Evolutionary conservation across 768 basidiomycete species (phyloP).

Genomic region (Leccinum imitatum): DNA sequence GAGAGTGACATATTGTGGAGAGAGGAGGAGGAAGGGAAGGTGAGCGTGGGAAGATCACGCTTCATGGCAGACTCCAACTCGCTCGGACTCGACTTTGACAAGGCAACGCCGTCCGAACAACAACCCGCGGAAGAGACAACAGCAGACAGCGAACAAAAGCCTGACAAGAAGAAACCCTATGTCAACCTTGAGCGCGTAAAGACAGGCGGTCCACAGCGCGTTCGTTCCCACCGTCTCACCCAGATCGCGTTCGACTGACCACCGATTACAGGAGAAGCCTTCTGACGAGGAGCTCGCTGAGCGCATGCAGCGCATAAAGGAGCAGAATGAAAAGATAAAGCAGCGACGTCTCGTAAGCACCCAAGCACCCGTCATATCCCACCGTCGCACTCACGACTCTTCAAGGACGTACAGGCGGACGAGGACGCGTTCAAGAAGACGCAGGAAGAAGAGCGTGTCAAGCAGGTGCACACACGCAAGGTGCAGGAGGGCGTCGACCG

Average conservation of each 20-base stretch:
- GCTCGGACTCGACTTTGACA: constrained; percentile 69
- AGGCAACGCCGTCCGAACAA: constrained; percentile 17
- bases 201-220: constrained; percentile 75
- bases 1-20: constrained; percentile 87
- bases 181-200: constrained; percentile 82
- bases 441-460: constrained; percentile 62
- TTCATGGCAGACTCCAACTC: constrained; percentile 55
- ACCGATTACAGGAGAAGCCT: constrained; percentile 57
- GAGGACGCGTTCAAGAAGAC: constrained; percentile 75
- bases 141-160: constrained; percentile 19
- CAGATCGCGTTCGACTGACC: constrained; percentile 13
- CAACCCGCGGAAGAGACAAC: constrained; percentile 8
- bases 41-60: constrained; percentile 22
- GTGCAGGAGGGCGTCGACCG: constrained; percentile 69
- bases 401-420: constrained; percentile 76
- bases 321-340: constrained; percentile 77
- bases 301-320: constrained; percentile 66
- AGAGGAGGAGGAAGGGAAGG: not conserved
- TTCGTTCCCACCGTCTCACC: constrained; percentile 27
- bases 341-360: constrained; percentile 57
- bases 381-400: not conserved
- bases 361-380: not conserved
- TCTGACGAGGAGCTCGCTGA: constrained; percentile 66
- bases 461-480: constrained; percentile 56
- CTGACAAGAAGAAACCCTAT: constrained; percentile 70